Base-by-base conservation (phyloP, 306 rosid species). In the Rosa multiflora region DNA sequence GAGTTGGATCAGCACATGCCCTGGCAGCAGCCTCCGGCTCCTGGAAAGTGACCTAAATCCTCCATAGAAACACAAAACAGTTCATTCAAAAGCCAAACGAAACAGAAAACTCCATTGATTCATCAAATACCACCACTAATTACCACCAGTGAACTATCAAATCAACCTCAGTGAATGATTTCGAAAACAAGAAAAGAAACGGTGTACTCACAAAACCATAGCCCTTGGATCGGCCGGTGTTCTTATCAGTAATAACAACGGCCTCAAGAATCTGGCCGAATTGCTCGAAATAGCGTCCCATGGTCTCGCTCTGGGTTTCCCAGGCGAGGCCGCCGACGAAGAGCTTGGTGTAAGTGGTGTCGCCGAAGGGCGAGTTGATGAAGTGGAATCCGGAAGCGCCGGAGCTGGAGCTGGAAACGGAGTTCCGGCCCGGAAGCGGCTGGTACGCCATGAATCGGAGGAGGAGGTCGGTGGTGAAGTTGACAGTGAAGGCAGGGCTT, bases 31-130 rank as follows among this genome's bases (percentile, higher is more conserved):
- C 88, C 87, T 92, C 99, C 18, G 97, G 92, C 76, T 94, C 97
- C 79, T 90, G 92, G 87, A 94, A 94, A 91, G 99, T 92, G 85
- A 94, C 99, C 99, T 94, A 87, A 88, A 87, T 89, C 97, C 98
- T 91, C 97, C 98, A 93, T 78, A 91, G 83, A 93, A 82, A 80
- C 82, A 79, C 85, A 79, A 81, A 88, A 46, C 96, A 88, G 86
- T 91, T 90, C 94, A 92, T 83, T 86, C 18, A 12, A 17, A 46
- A 69, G 6, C 29, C 58, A 52, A 11, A 15, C 47, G 23, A 10
- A 53, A 49, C 37, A 66, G 48, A 23, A 23, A 10, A 35, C 5
- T 29, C 18, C 40, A 26, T 26, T 5, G 67, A 62, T 29, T 62
- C 40, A 29, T 62, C 68, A 14, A 10, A 8, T n/a, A 9, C 35